Conservation (phyloP, 2,329 filamentous ascomycete species). For the Ambrosiella cleistominuta region DNA sequence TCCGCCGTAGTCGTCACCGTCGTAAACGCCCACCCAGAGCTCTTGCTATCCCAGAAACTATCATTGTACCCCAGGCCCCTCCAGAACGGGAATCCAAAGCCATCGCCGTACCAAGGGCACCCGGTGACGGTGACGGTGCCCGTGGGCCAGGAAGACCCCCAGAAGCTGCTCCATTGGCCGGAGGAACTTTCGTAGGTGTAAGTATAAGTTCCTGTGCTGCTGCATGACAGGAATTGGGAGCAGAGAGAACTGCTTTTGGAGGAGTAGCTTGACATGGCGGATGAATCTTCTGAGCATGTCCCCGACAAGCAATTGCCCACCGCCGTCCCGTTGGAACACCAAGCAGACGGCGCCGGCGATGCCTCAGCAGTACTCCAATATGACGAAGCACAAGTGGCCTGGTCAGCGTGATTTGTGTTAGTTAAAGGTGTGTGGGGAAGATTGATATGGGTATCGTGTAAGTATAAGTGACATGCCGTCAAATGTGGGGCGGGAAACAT, state of each 20-base stretch:
- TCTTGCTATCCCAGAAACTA: constrained; percentile 14
- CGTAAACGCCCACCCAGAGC: constrained; percentile 15
- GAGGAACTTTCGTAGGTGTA: constrained; percentile 14
- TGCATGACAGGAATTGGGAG: constrained; percentile 14
- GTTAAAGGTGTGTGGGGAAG: not conserved
- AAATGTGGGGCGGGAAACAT: constrained; percentile 1
- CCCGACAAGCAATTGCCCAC: constrained; percentile 16
- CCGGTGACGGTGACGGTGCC: constrained; percentile 17
- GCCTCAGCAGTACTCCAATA: constrained; percentile 16
- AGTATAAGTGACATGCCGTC: not conserved
- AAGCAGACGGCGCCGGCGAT: constrained; percentile 15
- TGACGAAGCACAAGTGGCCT: constrained; percentile 16
- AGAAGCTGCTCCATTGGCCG: constrained; percentile 12
- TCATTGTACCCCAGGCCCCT: constrained; percentile 14
- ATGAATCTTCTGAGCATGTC: constrained; percentile 15
- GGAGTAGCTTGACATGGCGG: constrained; percentile 14
- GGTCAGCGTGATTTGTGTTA: not conserved
- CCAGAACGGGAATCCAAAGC: constrained; percentile 15
- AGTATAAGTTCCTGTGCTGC: constrained; percentile 16
- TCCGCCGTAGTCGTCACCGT: constrained; percentile 15
- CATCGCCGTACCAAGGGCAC: constrained; percentile 16
- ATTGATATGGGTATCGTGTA: not conserved
- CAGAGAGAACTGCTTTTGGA: constrained; percentile 16
- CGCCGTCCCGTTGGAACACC: constrained; percentile 13
- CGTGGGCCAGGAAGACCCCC: constrained; percentile 14